Base-by-base conservation (phyloP, 1,284 basidiomycete species). In the Fistulina hepatica region DNA sequence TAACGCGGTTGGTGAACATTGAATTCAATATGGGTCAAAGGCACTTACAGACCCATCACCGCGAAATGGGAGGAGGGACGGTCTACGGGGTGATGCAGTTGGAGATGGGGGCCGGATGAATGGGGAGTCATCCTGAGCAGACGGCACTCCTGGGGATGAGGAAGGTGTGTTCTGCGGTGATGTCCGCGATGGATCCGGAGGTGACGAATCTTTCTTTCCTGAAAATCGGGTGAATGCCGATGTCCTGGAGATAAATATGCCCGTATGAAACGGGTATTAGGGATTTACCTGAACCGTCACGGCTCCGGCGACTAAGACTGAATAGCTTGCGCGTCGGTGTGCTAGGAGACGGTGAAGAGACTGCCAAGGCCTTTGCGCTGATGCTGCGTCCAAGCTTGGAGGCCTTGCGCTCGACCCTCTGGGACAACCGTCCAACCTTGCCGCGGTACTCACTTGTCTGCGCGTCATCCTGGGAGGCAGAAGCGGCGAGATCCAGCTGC, bases 91-190 rank as follows among this genome's bases (percentile, higher is more conserved):
- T 3, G 50, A 47, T 30, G 66, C 53, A 8, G 69, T 65, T 9
- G 81, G 81, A 9, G 80, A 84, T 21, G 67, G 74, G 19, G 83
- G 81, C 3, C 66, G 69, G 39, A 86, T 81, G 50, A 85, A 85
- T 2, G 82, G 82, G 20, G 80, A 82, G 46, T 85, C 81, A 44
- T 82, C 76, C n/a, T 52, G 48, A 19, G 43, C 25, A 23, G 47
- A 40, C 17, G 47, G 12, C n/a, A n/a, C n/a, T n/a, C n/a, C n/a
- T n/a, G n/a, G n/a, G n/a, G n/a, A n/a, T n/a, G n/a, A n/a, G n/a
- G n/a, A n/a, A n/a, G n/a, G n/a, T n/a, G n/a, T n/a, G n/a, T n/a
- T n/a, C n/a, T n/a, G n/a, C n/a, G n/a, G n/a, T n/a, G n/a, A n/a
- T n/a, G n/a, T n/a, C n/a, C n/a, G n/a, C n/a, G n/a, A n/a, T n/a